Evolutionary conservation across 306 rosid species (phyloP).

Genomic region (Carpinus viminea): DNA sequence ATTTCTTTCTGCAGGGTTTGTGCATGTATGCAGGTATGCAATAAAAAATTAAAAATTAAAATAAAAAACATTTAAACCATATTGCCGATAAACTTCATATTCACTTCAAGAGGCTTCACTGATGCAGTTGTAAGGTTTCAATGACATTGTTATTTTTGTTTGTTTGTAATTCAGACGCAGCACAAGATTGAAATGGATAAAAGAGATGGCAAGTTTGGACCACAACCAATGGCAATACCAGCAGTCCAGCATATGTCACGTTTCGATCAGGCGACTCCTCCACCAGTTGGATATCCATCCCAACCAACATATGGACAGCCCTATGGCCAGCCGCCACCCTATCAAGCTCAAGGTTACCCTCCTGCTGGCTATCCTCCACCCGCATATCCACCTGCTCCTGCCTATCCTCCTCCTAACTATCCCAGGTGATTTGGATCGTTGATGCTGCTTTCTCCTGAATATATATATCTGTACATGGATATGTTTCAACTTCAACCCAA

Average conservation of each 20-base stretch:
- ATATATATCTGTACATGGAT: not conserved
- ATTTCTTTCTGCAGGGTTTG: slow-evolving; percentile 64
- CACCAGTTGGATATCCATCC: slow-evolving; percentile 63
- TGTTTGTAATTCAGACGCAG: slow-evolving; percentile 62
- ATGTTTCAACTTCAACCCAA: not conserved
- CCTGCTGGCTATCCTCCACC: slow-evolving; percentile 55
- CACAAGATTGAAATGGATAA: slow-evolving; percentile 97
- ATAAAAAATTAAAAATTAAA: not conserved
- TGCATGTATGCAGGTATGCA: slow-evolving; percentile 86
- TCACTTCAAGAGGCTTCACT: too few relatives aligned
- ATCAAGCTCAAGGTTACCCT: slow-evolving; percentile 51
- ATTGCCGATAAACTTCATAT: not conserved
- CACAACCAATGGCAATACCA: slow-evolving; percentile 67
- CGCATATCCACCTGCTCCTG: slow-evolving; percentile 20
- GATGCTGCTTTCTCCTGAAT: not conserved
- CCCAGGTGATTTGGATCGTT: slow-evolving; percentile 40
- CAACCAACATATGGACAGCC: slow-evolving; percentile 63
- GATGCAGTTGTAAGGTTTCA: not conserved
- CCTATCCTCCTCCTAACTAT: slow-evolving; percentile 36
- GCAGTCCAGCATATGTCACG: slow-evolving; percentile 80
- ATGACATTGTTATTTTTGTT: not conserved
- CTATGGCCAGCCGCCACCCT: slow-evolving; percentile 51
- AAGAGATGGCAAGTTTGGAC: slow-evolving; percentile 79
- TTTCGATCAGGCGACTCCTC: slow-evolving; percentile 74
- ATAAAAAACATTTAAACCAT: not conserved